These are phyloP conservation scores for Phytopythium litorale DNA, from an alignment of 352 stramenopile genomes.

Conservation along the genomic window DNA sequence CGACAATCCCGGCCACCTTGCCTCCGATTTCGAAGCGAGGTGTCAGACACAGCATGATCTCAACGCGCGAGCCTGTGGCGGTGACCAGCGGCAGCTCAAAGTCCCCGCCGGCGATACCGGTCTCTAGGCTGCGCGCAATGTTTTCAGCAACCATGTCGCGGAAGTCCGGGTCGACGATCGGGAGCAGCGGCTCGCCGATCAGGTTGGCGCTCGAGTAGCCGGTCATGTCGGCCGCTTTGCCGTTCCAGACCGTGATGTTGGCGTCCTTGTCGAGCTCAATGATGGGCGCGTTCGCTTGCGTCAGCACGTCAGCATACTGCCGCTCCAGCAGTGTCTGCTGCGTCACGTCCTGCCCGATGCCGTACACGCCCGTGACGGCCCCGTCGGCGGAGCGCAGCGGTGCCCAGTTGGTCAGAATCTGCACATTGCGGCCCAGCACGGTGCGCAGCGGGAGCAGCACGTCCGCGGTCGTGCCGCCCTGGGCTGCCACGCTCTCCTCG, in stretches of 20 bases:
- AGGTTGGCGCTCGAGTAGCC: constrained; percentile 46
- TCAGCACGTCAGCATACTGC: constrained; percentile 69
- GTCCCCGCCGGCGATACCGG: constrained; percentile 40
- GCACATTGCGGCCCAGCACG: constrained; percentile 31
- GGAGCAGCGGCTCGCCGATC: constrained; percentile 43
- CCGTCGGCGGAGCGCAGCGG: constrained; percentile 39
- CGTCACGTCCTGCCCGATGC: constrained; percentile 56
- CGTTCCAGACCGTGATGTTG: constrained; percentile 69
- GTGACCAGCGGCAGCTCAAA: constrained; percentile 56
- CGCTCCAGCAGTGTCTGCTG: constrained; percentile 48
- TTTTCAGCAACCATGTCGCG: constrained; percentile 40
- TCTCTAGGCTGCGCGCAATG: constrained; percentile 39
- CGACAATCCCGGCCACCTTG: constrained; percentile 44
- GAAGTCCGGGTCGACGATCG: constrained; percentile 45
- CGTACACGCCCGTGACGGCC: constrained; percentile 44
- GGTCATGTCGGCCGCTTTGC: constrained; percentile 50
- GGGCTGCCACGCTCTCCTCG: constrained; percentile 16
- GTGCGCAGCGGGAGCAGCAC: constrained; percentile 49
- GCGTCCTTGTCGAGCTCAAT: constrained; percentile 77
- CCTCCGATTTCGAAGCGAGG: constrained; percentile 42
- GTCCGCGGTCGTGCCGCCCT: constrained; percentile 36
- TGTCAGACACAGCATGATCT: constrained; percentile 55
- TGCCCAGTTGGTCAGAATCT: constrained; percentile 54
- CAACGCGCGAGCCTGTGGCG: constrained; percentile 37
- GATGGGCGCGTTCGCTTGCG: constrained; percentile 74